Evolutionary conservation across 2,329 filamentous ascomycete genomes (phyloP), one percentile per base, ranked within the genome.

Genomic region (Bipolaris victoriae): DNA sequence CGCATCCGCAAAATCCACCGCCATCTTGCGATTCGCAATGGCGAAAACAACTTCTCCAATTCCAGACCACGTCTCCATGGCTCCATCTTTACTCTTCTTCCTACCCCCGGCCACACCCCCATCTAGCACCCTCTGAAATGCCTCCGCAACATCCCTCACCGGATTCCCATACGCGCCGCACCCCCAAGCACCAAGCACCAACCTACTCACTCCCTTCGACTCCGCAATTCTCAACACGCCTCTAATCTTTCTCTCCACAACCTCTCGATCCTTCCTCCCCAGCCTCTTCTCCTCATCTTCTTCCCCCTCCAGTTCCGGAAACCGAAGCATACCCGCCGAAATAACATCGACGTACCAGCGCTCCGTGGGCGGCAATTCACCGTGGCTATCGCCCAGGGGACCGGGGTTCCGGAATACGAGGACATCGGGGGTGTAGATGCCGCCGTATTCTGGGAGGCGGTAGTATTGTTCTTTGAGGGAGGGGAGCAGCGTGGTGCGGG

Each of bases 81-180:
- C 22, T 56, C 11, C 7, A 9, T 43, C 41, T 22, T 67, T 65
- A 48, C 60, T 39, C 57, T 68, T 67, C 61, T 69, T 60, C 46
- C 56, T 45, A 7, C n/a, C 16, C n/a, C 16, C 10, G 11, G 43
- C 11, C 35, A 43, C 15, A 5, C 5, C 18, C 5, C 58, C 57
- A 49, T 55, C 29, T 4, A 75, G 33, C 4, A 72, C 70, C 56
- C 75, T 79, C 57, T 76, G 78, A 82, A 86, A 89, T 0, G 82
- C 79, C 16, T 76, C 73, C 13, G 86, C 86, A 29, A 89, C 75
- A 69, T 88, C 85, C 1, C 74, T 74, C 0, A 86, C 81, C 0
- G 86, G 87, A 60, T 89, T 88, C 0, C 84, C 85, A 55, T 87
- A 86, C 0, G 84, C 84, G 2, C 86, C 86, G 58, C 86, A 88